These are phyloP conservation scores for Botrytis byssoidea DNA, from an alignment of 2,329 filamentous ascomycete genomes.

Conservation along the genomic window DNA sequence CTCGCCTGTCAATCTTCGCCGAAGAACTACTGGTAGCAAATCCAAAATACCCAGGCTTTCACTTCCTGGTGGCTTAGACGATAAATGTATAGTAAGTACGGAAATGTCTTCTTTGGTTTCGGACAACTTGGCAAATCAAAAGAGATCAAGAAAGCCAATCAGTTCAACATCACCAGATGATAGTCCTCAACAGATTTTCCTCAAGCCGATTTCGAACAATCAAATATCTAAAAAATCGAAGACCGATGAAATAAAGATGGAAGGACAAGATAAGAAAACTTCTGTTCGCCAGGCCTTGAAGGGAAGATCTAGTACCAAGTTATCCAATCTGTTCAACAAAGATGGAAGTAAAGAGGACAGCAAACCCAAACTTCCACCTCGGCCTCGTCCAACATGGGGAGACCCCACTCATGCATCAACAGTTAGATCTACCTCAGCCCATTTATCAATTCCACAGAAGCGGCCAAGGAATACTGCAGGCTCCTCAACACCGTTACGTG, in stretches of 20 bases:
- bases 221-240: constrained; percentile 39
- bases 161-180: constrained; percentile 33
- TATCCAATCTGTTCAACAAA: constrained; percentile 51
- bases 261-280: constrained; percentile 45
- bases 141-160: constrained; percentile 35
- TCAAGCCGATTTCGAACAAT: constrained; percentile 31
- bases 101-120: neutral
- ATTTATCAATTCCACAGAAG: constrained; percentile 38
- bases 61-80: constrained; percentile 10
- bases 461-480: constrained; percentile 36
- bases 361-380: constrained; percentile 32
- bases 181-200: constrained; percentile 26
- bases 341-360: constrained; percentile 38
- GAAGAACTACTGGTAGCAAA: neutral
- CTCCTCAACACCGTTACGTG: constrained; percentile 37
- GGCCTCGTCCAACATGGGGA: constrained; percentile 33
- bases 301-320: constrained; percentile 47
- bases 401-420: constrained; percentile 28
- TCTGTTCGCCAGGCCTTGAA: constrained; percentile 52
- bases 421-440: constrained; percentile 31
- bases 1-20: too few species aligned
- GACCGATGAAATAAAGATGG: constrained; percentile 35
- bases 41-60: constrained; percentile 17
- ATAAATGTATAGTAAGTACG: constrained; percentile 9
- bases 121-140: constrained; percentile 36